These are phyloP conservation scores for Lactifluus hygrophoroides DNA, from an alignment of 768 basidiomycete species.

Conservation along the genomic window DNA sequence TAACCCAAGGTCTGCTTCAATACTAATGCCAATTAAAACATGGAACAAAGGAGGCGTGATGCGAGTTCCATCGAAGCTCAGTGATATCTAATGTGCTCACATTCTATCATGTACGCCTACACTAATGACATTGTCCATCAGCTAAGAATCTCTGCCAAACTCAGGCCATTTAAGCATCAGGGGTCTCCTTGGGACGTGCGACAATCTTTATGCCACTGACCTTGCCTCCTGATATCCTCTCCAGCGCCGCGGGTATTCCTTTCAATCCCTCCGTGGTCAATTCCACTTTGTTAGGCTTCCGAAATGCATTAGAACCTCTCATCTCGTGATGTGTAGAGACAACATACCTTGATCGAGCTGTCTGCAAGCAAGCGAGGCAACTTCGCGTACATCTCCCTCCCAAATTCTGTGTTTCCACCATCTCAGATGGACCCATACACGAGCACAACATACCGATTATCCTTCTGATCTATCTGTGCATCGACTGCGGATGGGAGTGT, in stretches of 20 bases:
- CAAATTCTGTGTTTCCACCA: neutral
- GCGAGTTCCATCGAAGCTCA: too few species aligned
- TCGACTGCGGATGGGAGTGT: neutral
- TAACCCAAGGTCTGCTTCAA: too few species aligned
- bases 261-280: constrained; percentile 21
- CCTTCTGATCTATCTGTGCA: neutral
- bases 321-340: neutral
- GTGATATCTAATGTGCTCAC: too few species aligned
- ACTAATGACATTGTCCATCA: too few species aligned
- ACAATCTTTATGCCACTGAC: constrained; percentile 26
- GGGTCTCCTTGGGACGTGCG: constrained; percentile 4
- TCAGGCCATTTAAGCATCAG: neutral
- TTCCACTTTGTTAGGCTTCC: constrained; percentile 23
- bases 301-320: too few species aligned
- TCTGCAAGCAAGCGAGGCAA: constrained; percentile 4
- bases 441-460: neutral
- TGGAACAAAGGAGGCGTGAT: too few species aligned
- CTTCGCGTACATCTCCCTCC: neutral
- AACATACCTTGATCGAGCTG: constrained; percentile 12
- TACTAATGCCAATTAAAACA: too few species aligned
- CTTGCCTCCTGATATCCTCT: constrained; percentile 15
- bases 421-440: neutral
- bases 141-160: too few species aligned
- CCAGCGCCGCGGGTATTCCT: constrained; percentile 22
- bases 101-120: too few species aligned